Percentiles rank a stretch among this genome's conserved stretches.
Evolutionary conservation across 2,329 filamentous ascomycete species (phyloP).

Genomic region (Karstenula rhodostoma): DNA sequence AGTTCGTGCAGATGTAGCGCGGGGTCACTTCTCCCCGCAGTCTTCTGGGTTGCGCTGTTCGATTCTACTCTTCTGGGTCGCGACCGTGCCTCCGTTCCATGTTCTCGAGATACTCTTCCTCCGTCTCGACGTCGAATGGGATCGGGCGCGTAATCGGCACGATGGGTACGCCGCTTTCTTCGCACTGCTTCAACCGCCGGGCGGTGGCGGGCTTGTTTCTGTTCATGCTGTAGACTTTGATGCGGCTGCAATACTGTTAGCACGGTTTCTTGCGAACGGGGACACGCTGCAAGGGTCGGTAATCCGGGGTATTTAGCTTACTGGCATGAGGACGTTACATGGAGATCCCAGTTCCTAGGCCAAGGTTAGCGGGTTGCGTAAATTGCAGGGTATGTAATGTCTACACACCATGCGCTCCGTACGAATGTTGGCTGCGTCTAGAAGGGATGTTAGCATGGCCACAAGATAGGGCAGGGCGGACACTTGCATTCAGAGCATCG

Average conservation of each 20-base stretch:
- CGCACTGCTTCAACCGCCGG: slow-evolving; percentile 60
- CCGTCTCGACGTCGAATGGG: slow-evolving; percentile 58
- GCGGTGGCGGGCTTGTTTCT: slow-evolving; percentile 58
- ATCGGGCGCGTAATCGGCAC: slow-evolving; percentile 64
- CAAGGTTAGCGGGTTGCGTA: slow-evolving; percentile 16
- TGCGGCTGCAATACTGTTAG: slow-evolving; percentile 47
- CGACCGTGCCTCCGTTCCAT: slow-evolving; percentile 53
- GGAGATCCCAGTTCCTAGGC: slow-evolving; percentile 71
- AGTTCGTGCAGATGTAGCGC: neutral
- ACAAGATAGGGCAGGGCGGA: slow-evolving; percentile 19
- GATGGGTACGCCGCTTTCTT: slow-evolving; percentile 58
- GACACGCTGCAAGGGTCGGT: neutral
- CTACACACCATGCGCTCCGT: slow-evolving; percentile 51
- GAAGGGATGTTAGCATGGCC: slow-evolving; percentile 32
- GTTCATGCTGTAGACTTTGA: slow-evolving; percentile 68
- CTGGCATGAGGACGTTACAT: slow-evolving; percentile 70
- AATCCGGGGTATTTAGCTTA: slow-evolving; percentile 21
- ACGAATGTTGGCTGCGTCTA: slow-evolving; percentile 55
- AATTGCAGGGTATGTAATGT: slow-evolving; percentile 9
- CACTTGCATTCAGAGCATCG: slow-evolving; percentile 53
- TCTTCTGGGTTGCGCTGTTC: neutral
- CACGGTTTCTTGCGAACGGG: neutral
- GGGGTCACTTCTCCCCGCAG: neutral
- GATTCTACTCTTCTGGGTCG: slow-evolving; percentile 54
- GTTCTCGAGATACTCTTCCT: slow-evolving; percentile 58